Evolutionary conservation across 495 filamentous ascomycete genomes (phyloP).

Genomic region (Paragyromitra xinjiangensis): DNA sequence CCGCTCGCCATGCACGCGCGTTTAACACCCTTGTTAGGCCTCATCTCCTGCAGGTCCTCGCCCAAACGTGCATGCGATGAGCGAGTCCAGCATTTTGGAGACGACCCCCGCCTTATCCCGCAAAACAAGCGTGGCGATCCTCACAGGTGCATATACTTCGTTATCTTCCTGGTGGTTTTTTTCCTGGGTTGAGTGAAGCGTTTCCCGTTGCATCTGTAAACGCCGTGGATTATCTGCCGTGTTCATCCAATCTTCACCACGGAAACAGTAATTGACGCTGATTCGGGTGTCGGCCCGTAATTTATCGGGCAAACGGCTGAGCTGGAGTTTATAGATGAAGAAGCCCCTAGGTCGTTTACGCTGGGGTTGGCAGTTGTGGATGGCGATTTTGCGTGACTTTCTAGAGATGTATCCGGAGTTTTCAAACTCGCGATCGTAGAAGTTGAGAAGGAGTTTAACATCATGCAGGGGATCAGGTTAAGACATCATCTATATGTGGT

Average conservation of each 20-base stretch:
- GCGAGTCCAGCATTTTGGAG: conserved; percentile 32
- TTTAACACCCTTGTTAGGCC: conserved; percentile 8
- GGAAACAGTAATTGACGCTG: neutral
- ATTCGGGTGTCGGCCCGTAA: conserved; percentile 4
- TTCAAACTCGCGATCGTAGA: neutral
- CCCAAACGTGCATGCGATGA: conserved; percentile 7
- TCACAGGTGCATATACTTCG: neutral
- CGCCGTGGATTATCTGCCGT: neutral
- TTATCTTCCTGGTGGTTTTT: neutral
- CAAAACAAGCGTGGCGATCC: conserved; percentile 17
- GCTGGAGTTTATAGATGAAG: neutral
- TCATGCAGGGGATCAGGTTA: neutral
- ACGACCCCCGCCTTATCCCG: conserved; percentile 6
- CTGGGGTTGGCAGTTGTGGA: neutral
- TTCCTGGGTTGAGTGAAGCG: neutral
- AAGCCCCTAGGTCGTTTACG: neutral
- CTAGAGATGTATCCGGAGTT: neutral
- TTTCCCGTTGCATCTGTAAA: conserved; percentile 5
- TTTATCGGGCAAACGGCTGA: neutral
- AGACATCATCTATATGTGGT: neutral
- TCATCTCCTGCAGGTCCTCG: conserved; percentile 6
- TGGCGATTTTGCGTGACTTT: neutral
- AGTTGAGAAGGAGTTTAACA: neutral
- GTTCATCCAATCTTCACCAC: neutral
- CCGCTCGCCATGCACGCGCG: conserved; percentile 2